phyloP scores from a whole-genome alignment of 2,329 filamentous ascomycete genomes.

The Onygenales sp. region DNA sequence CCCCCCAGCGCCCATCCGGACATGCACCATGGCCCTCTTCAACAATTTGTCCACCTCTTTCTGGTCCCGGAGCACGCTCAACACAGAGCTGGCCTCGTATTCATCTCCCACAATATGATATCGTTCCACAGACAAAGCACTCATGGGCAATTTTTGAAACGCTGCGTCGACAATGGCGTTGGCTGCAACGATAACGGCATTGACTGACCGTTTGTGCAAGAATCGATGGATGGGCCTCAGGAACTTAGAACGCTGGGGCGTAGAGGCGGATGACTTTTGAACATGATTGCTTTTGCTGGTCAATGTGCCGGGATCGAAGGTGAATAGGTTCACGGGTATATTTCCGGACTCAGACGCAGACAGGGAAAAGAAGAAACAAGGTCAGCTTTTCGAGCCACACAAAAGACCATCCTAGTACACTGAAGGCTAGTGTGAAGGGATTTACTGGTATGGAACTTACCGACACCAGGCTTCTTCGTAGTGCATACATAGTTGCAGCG shows the following conservation, averaged over 20 bases:
- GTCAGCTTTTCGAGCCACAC: neutral
- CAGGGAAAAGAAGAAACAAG: neutral
- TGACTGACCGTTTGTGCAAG: conserved; percentile 18
- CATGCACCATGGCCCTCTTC: conserved; percentile 21
- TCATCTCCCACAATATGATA: conserved; percentile 26
- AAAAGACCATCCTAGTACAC: neutral
- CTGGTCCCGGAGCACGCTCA: conserved; percentile 19
- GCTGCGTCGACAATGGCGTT: conserved; percentile 26
- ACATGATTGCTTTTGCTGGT: conserved; percentile 16
- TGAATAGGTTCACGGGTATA: conserved; percentile 28
- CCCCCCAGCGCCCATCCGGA: conserved; percentile 12
- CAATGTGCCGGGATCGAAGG: conserved; percentile 25
- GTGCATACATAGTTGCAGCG: conserved; percentile 26
- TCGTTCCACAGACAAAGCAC: conserved; percentile 17
- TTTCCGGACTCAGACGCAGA: conserved; percentile 17
- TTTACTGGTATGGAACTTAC: conserved; percentile 15
- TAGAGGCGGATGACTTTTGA: conserved; percentile 17
- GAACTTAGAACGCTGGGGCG: neutral
- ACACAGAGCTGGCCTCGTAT: conserved; percentile 28
- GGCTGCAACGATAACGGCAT: conserved; percentile 25
- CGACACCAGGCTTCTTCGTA: conserved; percentile 25
- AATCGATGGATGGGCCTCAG: neutral
- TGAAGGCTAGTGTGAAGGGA: neutral
- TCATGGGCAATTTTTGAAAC: conserved; percentile 16
- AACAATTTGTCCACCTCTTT: conserved; percentile 20